phyloP scores from a whole-genome alignment of 805 yeast genomes.

The Starmerella gropengiesseri region DNA sequence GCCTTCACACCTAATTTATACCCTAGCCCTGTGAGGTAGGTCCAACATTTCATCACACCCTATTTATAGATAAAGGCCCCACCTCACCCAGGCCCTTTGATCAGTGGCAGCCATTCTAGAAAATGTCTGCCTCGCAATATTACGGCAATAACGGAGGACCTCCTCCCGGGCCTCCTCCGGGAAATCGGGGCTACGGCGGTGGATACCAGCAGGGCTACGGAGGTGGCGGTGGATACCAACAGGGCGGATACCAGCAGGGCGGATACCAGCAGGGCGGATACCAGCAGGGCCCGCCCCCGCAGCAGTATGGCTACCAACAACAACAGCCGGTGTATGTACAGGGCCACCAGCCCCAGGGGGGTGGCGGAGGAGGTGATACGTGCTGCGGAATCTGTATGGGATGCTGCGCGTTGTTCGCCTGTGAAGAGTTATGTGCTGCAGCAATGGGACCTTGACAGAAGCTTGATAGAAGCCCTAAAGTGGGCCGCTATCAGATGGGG shows the following conservation, averaged over 20 bases:
- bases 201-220: constrained; percentile 25
- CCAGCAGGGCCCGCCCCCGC: constrained; percentile 23
- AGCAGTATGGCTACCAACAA: constrained; percentile 25
- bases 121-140: constrained; percentile 20
- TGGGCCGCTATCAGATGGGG: too few species aligned
- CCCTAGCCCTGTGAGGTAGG: too few species aligned
- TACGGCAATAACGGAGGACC: constrained; percentile 18
- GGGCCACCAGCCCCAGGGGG: constrained; percentile 24
- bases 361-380: constrained; percentile 23
- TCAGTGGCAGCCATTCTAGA: neutral
- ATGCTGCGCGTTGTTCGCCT: constrained; percentile 22
- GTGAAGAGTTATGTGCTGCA: constrained; percentile 22
- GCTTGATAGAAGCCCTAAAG: too few species aligned
- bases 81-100: too few species aligned
- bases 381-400: constrained; percentile 24
- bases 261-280: constrained; percentile 17
- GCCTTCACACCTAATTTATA: too few species aligned
- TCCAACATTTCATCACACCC: too few species aligned
- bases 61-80: too few species aligned
- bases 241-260: too few species aligned
- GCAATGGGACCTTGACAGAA: neutral
- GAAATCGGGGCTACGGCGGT: constrained; percentile 19
- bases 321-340: constrained; percentile 32
- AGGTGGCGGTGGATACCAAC: constrained; percentile 14
- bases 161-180: constrained; percentile 9